Base-by-base conservation (phyloP, 331 rosid species). In the Malus hybrid region DNA sequence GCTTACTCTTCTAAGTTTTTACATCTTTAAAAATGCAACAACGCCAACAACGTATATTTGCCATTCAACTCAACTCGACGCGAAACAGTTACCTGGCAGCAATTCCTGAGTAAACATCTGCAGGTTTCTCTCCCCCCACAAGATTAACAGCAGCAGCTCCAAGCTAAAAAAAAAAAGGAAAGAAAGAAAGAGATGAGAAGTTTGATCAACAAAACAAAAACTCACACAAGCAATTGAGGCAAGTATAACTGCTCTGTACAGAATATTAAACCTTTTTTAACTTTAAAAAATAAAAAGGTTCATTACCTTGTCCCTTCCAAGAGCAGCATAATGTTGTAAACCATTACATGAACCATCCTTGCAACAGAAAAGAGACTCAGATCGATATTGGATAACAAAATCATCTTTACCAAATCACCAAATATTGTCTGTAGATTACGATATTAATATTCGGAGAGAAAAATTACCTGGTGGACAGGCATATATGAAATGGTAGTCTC, bases 301-400 rank as follows among this genome's bases (percentile, higher is more conserved):
- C 29, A 64, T 59, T 89, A 93, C 98, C 97, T 85, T 90, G 89
- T 93, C 98, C 87, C 98, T 91, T 50, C 98, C 98, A 67, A 93
- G 93, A 34, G 98, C 97, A 55, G 98, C 98, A 84, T 93, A 93
- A 76, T 93, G 98, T 78, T 93, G 98, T 82, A 93, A 86, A 79
- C 98, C 98, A 90, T 93, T 93, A 85, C 98, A 93, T 5, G 98
- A 93, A 83, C 98, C 98, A 88, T 93, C 98, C 98, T 94, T 79
- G 86, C 70, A 80, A 77, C 52, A 66, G 44, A 57, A 74, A 78
- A 78, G 24, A 73, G 73, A 60, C 27, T 5, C 70, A 44, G 32
- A 80, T 36, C 4, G 72, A 59, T 44, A 64, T 34, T 32, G 16
- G 57, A 46, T 42, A 44, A 56, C 14, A 19, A 1, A 22, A 34